Base-by-base conservation (phyloP, 345 rosid species). In the Eucalyptus pauciflora region DNA sequence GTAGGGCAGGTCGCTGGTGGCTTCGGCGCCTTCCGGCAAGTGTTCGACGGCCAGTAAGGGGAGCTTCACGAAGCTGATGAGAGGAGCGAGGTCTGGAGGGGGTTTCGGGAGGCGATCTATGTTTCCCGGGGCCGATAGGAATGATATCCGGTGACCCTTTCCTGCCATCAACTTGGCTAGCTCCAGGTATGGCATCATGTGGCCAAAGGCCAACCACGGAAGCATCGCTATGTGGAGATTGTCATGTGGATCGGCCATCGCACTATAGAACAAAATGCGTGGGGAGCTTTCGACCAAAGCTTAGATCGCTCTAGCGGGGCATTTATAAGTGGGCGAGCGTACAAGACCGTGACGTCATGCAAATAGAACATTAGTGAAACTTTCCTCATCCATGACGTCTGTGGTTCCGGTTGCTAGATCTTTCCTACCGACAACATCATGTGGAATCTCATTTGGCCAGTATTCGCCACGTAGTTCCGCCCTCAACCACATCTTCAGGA, bases 1-100 rank as follows among this genome's bases (percentile, higher is more conserved):
- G 69, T 88, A 86, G 6, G 93, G 86, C 58, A 93, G 50, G 76
- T 93, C 94, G 6, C 51, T 37, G 52, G 94, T 89, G 67, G 93
- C 90, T 58, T 79, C 92, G 7, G 93, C 91, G 9, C 37, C 7
- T 4, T 88, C 45, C 1, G 88, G 92, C 14, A 91, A 79, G 87
- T 90, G 62, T 49, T 88, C 37, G 14, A 89, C 89, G n/a, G 16
- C 41, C 3, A 92, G 92, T 12, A 92, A 54, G 4, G 91, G 86
- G 54, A 93, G 54, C 43, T 67, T 48, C 58, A 93, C 88, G 25
- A 90, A 88, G 8, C 27, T 50, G 33, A 90, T 87, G 45, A 85
- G 87, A 43, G 90, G 12, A 9, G 89, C 12, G 49, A 92, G 54
- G 33, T 56, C 29, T 17, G 90, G 86, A 13, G 92, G 56, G 43